Conservation (phyloP, 257 asterid genomes). For the Prunella vulgaris region DNA sequence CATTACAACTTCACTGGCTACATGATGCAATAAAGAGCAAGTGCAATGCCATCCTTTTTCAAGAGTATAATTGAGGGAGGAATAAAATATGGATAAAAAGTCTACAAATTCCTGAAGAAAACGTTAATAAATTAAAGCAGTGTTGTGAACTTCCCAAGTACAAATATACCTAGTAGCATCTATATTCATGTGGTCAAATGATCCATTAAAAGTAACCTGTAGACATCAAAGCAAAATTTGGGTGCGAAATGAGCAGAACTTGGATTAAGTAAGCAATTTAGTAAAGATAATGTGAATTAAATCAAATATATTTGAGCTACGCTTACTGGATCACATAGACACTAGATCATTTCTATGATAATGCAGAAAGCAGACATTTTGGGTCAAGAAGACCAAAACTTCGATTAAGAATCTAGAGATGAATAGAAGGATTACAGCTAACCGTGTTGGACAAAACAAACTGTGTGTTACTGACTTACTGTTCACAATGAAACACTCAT, state of each 20-base stretch:
- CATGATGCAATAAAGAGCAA: conserved; percentile 7
- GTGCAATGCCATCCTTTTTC: conserved; percentile 8
- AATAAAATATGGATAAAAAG: not conserved
- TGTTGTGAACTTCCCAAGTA: conserved; percentile 11
- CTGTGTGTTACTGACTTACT: not conserved
- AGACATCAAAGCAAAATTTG: conserved; percentile 22
- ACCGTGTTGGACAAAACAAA: conserved; percentile 3
- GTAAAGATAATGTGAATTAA: conserved; percentile 11
- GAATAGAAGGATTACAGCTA: not conserved
- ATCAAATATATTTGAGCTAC: not conserved
- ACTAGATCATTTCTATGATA: not conserved
- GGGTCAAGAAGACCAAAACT: not conserved
- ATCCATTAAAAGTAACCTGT: conserved; percentile 96
- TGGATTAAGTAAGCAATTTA: not conserved
- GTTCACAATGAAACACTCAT: conserved; percentile 6
- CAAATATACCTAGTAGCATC: conserved; percentile 84
- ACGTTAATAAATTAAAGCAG: not conserved
- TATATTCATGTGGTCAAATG: conserved; percentile 96
- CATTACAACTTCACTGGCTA: conserved; percentile 11
- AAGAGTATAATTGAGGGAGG: not conserved
- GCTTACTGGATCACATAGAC: conserved; percentile 2
- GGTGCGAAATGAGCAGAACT: conserved; percentile 1
- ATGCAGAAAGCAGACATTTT: not conserved
- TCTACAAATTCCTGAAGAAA: conserved; percentile 2
- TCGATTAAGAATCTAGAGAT: not conserved